phyloP scores from a whole-genome alignment of 495 filamentous ascomycete species.

The Podospora conica region DNA sequence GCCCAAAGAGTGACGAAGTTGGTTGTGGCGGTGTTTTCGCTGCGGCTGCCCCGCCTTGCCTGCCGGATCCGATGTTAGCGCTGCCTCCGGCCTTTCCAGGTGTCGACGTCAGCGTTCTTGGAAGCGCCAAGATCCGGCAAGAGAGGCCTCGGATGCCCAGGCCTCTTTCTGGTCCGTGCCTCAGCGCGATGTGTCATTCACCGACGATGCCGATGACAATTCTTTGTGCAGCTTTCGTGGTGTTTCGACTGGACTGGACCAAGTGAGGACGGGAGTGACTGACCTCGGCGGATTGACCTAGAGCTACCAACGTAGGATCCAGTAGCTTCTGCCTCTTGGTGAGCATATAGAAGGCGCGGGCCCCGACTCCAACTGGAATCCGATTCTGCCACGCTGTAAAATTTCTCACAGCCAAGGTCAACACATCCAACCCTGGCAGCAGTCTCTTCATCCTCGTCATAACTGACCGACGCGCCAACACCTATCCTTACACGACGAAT shows the following conservation, averaged over 20 bases:
- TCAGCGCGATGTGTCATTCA: background rate
- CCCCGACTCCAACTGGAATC: background rate
- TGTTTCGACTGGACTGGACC: background rate
- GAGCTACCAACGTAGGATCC: background rate
- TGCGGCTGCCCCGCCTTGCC: background rate
- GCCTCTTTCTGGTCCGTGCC: background rate
- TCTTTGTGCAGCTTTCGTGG: background rate
- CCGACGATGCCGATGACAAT: background rate
- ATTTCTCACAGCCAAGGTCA: background rate
- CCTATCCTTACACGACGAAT: background rate
- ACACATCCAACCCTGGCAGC: background rate
- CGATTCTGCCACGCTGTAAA: background rate
- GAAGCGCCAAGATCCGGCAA: background rate
- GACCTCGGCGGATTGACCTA: background rate
- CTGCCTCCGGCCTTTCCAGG: background rate
- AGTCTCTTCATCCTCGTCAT: background rate
- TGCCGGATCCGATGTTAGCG: background rate
- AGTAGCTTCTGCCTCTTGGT: background rate
- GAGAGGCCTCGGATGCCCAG: background rate
- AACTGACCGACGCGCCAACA: background rate
- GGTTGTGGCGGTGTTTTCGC: slow-evolving; percentile 22
- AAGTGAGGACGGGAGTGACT: background rate
- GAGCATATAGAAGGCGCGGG: background rate
- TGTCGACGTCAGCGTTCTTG: background rate
- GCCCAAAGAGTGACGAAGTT: slow-evolving; percentile 20